phyloP scores from a whole-genome alignment of 768 basidiomycete genomes.

The Asterophora lycoperdoides region DNA sequence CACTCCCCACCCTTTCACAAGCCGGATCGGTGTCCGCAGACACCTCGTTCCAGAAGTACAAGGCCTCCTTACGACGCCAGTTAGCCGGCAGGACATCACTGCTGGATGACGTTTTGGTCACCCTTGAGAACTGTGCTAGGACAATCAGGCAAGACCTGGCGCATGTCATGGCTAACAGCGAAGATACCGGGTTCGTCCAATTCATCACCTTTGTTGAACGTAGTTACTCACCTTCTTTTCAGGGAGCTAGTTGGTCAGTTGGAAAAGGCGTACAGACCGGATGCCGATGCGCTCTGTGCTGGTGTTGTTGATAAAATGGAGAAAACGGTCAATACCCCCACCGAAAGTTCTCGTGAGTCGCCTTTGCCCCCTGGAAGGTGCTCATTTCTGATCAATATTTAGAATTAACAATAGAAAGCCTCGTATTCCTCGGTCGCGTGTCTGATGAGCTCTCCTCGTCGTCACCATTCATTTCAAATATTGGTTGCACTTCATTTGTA shows the following conservation, averaged over 20 bases:
- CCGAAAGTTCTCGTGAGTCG: slow-evolving; percentile 33
- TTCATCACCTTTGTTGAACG: not conserved
- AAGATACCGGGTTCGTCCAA: slow-evolving; percentile 40
- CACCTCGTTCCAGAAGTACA: slow-evolving; percentile 58
- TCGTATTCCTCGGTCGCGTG: slow-evolving; percentile 48
- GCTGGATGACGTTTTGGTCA: slow-evolving; percentile 52
- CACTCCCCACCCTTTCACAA: slow-evolving; percentile 43
- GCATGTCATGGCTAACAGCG: slow-evolving; percentile 37
- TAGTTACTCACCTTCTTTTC: slow-evolving; percentile 2
- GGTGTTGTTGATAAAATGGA: slow-evolving; percentile 41
- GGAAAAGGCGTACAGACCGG: slow-evolving; percentile 41
- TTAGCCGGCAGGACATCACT: slow-evolving; percentile 61
- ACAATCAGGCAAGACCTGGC: slow-evolving; percentile 57
- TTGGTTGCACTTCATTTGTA: slow-evolving; percentile 39
- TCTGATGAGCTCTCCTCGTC: slow-evolving; percentile 44
- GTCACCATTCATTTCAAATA: slow-evolving; percentile 37
- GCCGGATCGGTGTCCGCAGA: slow-evolving; percentile 33
- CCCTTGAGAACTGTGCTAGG: slow-evolving; percentile 56
- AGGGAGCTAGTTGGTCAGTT: slow-evolving; percentile 43
- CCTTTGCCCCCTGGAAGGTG: slow-evolving; percentile 1
- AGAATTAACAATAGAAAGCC: slow-evolving; percentile 27
- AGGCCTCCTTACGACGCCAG: slow-evolving; percentile 54
- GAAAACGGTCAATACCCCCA: slow-evolving; percentile 26
- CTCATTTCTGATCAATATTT: slow-evolving; percentile 8
- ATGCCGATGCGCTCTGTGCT: slow-evolving; percentile 44